Evolutionary conservation across 352 stramenopile genomes (phyloP).

Genomic region (Saprolegnia diclina): DNA sequence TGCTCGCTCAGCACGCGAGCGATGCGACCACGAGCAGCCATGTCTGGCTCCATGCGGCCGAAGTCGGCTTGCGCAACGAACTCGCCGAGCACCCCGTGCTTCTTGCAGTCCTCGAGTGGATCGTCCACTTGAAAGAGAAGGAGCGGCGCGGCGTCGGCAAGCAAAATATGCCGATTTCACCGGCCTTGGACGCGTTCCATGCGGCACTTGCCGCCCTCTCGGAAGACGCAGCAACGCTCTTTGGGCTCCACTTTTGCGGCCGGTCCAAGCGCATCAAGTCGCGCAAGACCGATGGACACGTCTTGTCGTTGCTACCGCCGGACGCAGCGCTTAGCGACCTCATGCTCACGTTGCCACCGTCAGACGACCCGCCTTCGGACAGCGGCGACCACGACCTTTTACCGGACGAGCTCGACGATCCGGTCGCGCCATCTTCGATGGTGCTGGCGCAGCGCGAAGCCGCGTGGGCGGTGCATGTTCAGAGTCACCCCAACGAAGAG

Average conservation of each 20-base stretch:
- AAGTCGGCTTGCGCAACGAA: constrained; percentile 53
- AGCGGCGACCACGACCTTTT: too few species aligned
- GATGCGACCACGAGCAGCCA: background rate
- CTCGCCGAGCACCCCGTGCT: constrained; percentile 62
- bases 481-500: constrained; percentile 2
- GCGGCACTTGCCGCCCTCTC: constrained; percentile 50
- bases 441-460: background rate
- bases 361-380: background rate
- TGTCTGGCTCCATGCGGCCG: constrained; percentile 34
- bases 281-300: background rate
- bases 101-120: constrained; percentile 57
- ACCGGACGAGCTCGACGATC: background rate
- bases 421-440: background rate
- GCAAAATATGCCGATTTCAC: constrained; percentile 77
- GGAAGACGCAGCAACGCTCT: constrained; percentile 55
- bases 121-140: constrained; percentile 73
- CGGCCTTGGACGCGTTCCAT: constrained; percentile 64
- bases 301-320: background rate
- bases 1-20: background rate
- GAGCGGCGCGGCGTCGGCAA: constrained; percentile 62
- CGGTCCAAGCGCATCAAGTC: constrained; percentile 24
- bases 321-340: background rate
- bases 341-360: background rate
- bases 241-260: constrained; percentile 62
- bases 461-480: background rate